Evolutionary conservation across 2,329 filamentous ascomycete genomes (phyloP).

Genomic region (Alternaria postmessia): DNA sequence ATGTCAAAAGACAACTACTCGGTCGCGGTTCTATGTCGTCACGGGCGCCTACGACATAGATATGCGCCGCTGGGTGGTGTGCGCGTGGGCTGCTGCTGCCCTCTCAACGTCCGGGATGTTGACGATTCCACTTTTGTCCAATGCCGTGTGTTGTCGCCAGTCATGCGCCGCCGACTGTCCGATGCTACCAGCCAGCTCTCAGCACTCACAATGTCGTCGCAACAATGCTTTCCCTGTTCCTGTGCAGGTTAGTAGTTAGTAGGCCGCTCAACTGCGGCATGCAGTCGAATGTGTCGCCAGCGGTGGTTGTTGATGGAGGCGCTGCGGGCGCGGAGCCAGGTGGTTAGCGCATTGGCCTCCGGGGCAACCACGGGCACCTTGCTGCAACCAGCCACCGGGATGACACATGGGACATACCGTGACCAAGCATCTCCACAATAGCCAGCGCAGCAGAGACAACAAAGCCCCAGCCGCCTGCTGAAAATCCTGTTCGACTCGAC

Average conservation of each 20-base stretch:
- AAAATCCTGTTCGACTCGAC: not conserved
- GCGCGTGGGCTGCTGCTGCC: conserved; percentile 31
- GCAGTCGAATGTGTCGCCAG: conserved; percentile 34
- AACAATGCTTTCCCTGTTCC: conserved; percentile 32
- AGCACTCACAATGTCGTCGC: conserved; percentile 15
- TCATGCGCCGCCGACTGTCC: conserved; percentile 37
- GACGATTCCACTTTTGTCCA: conserved; percentile 25
- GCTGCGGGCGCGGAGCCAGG: conserved; percentile 19
- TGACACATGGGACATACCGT: conserved; percentile 13
- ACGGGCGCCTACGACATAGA: conserved; percentile 13
- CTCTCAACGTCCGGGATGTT: conserved; percentile 16
- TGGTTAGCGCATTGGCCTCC: conserved; percentile 22
- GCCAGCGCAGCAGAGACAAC: conserved; percentile 15
- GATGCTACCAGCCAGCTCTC: conserved; percentile 25
- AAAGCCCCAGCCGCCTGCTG: conserved; percentile 1
- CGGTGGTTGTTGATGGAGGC: conserved; percentile 34
- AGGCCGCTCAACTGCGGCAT: conserved; percentile 30
- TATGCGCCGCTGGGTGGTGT: conserved; percentile 10
- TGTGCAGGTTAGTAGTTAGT: conserved; percentile 47
- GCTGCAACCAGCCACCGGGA: conserved; percentile 13
- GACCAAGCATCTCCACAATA: conserved; percentile 10
- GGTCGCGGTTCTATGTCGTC: conserved; percentile 1
- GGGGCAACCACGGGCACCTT: conserved; percentile 19
- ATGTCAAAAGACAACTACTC: conserved; percentile 15
- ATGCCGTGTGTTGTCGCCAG: conserved; percentile 33